These are phyloP conservation scores for Corchorus capsularis DNA, from an alignment of 345 rosid species.

Conservation along the genomic window DNA sequence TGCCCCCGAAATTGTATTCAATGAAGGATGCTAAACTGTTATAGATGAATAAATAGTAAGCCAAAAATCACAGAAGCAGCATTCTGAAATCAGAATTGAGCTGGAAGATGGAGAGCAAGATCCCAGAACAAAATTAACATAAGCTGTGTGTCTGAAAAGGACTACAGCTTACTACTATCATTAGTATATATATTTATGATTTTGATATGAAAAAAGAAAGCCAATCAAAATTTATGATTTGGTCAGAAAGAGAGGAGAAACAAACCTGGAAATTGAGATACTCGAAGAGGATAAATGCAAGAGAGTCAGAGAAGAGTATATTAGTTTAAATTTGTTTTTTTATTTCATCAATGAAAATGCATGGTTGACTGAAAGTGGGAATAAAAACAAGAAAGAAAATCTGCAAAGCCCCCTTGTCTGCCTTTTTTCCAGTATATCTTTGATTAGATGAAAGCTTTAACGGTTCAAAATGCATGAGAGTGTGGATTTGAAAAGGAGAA, in stretches of 20 bases:
- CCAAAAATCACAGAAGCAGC: neutral
- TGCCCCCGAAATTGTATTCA: conserved; percentile 18
- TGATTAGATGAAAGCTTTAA: conserved; percentile 26
- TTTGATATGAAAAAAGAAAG: too few species aligned
- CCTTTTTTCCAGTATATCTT: conserved; percentile 25
- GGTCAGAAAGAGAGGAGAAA: too few species aligned
- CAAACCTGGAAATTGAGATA: too few species aligned
- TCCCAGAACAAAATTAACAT: neutral
- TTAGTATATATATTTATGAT: too few species aligned
- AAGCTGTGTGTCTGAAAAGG: too few species aligned
- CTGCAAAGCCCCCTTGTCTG: conserved; percentile 35
- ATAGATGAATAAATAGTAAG: neutral
- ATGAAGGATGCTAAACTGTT: neutral
- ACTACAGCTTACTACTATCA: too few species aligned
- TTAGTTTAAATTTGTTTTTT: too few species aligned
- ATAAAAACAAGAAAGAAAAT: conserved; percentile 20
- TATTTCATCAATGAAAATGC: neutral
- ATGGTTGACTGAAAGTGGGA: neutral
- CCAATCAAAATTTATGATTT: too few species aligned
- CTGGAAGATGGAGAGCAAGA: neutral
- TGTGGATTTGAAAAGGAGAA: conserved; percentile 8
- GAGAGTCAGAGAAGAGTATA: too few species aligned
- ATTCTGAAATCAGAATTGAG: neutral
- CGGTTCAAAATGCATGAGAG: conserved; percentile 23
- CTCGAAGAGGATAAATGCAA: too few species aligned